Percentiles rank a stretch among this genome's conserved stretches.
phyloP scores from a whole-genome alignment of 257 asterid species.

The Vinca minor region DNA sequence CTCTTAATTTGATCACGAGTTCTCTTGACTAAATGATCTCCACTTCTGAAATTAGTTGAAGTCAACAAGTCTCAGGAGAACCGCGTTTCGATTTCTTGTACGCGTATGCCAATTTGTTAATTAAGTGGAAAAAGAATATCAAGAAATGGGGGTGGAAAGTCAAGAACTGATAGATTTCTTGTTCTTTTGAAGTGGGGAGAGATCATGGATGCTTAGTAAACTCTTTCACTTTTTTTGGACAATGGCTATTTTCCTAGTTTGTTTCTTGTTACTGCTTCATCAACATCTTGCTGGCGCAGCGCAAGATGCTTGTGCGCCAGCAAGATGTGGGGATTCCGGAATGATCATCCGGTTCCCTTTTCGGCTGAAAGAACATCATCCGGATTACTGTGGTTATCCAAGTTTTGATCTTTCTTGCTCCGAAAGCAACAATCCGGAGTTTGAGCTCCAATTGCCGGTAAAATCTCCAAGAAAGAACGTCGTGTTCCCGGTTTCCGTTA shows the following conservation, averaged over 20 bases:
- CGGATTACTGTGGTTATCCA: conserved; percentile 45
- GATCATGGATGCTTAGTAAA: no score
- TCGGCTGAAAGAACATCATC: conserved; percentile 40
- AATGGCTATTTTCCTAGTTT: background rate
- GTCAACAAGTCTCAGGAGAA: no score
- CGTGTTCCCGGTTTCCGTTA: conserved; percentile 29
- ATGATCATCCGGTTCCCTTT: conserved; percentile 63
- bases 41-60: no score
- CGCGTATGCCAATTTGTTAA: no score
- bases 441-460: conserved; percentile 39
- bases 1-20: no score
- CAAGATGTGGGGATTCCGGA: conserved; percentile 42
- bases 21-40: no score
- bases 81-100: no score
- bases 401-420: conserved; percentile 50
- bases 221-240: no score
- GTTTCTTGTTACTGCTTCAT: background rate
- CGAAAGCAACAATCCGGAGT: conserved; percentile 29
- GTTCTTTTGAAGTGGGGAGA: no score
- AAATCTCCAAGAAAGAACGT: conserved; percentile 31
- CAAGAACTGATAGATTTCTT: no score
- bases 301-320: conserved; percentile 46
- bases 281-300: conserved; percentile 23
- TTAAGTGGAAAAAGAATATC: no score
- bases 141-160: no score